These are phyloP conservation scores for Phytopythium mirpurense DNA, from an alignment of 352 stramenopile genomes.

Conservation along the genomic window DNA sequence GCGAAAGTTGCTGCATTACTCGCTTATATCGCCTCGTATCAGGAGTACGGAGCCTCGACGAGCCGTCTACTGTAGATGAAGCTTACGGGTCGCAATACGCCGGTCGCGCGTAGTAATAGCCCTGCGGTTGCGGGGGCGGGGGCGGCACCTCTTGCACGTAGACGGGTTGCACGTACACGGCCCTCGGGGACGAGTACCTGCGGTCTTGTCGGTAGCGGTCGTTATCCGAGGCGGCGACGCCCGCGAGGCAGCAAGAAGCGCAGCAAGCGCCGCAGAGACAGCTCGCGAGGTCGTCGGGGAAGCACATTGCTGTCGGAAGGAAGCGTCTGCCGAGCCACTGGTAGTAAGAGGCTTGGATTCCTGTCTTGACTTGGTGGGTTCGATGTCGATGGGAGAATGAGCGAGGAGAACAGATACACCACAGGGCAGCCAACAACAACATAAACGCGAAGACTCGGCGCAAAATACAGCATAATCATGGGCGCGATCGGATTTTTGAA, in stretches of 20 bases:
- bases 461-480: neutral
- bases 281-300: constrained; percentile 19
- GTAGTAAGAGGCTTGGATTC: neutral
- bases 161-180: constrained; percentile 34
- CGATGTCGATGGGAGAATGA: constrained; percentile 10
- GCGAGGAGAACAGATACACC: neutral
- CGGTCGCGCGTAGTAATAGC: constrained; percentile 17
- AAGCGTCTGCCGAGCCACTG: neutral
- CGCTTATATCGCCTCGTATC: too few relatives aligned
- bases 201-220: constrained; percentile 16
- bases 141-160: constrained; percentile 19
- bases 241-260: constrained; percentile 18
- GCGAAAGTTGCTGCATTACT: too few relatives aligned
- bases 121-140: constrained; percentile 12
- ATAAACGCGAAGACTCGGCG: neutral
- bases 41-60: too few relatives aligned
- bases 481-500: neutral
- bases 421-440: neutral
- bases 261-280: constrained; percentile 19
- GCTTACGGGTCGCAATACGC: neutral
- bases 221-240: constrained; percentile 13
- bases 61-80: too few relatives aligned
- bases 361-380: neutral
- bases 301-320: constrained; percentile 12
- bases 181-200: constrained; percentile 14